Base-by-base conservation (phyloP, 768 basidiomycete species). In the Lentinus tigrinus region DNA sequence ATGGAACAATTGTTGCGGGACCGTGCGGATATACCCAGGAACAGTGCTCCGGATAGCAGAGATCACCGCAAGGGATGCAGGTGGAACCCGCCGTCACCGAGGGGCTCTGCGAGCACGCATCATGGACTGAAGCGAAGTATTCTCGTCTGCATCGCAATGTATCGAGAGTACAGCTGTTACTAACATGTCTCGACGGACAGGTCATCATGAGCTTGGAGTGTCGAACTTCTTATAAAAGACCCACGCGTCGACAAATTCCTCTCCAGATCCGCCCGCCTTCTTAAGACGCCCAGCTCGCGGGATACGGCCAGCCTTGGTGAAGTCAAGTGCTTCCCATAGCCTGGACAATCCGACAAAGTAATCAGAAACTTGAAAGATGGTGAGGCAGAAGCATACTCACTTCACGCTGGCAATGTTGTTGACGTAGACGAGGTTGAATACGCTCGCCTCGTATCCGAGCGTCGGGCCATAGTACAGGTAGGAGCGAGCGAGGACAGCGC, bases 341-440 rank as follows among this genome's bases (percentile, higher is more conserved):
- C 88, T 85, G 63, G 11, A 31, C 7, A 31, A 31, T 31, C 31
- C 31, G 31, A 31, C 13, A 9, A 17, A 2, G 26, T 10, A 31
- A 16, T 48, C 4, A 19, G 14, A 27, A 27, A 43, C 24, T 71
- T 44, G 37, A 10, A 26, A 26, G 28, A 42, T 1, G 14, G 9
- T 13, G 8, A 46, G 2, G 44, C 21, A 28, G 1, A 8, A 2
- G 39, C n/a, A 21, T 3, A 70, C 78, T 65, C 59, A 87, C 89
- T 77, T 82, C 58, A 88, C 70, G 43, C 88, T 89, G 17, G 93
- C 92, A 43, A 74, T 66, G 73, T 96, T 97, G 69, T 88, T 92
- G 24, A 85, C 84, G 71, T 90, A 96, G 37, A 97, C 93, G 42
- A 97, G 80, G 70, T 97, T 96, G 78, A 97, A 96, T 24, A 96